These are phyloP conservation scores for Austroboletus niveus DNA, from an alignment of 1,284 basidiomycete species.

Conservation along the genomic window DNA sequence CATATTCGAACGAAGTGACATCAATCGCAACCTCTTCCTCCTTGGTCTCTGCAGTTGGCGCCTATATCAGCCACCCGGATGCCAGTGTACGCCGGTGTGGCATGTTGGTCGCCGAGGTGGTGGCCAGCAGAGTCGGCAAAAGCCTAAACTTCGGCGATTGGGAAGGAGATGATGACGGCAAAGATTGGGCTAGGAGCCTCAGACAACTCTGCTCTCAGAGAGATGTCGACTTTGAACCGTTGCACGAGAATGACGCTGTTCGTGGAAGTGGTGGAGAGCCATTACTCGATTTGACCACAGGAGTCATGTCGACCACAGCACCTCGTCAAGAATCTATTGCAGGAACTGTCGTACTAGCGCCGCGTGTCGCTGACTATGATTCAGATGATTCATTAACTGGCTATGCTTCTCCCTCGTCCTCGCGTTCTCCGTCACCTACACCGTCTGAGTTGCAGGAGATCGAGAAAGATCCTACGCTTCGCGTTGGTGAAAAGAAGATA, in stretches of 20 bases:
- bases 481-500: slow-evolving; percentile 63
- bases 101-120: slow-evolving; percentile 88
- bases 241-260: slow-evolving; percentile 3
- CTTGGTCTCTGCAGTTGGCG: slow-evolving; percentile 74
- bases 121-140: slow-evolving; percentile 60
- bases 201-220: slow-evolving; percentile 49
- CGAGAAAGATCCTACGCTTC: slow-evolving; percentile 80
- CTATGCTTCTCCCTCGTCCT: slow-evolving; percentile 66
- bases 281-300: background rate
- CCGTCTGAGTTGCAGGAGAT: slow-evolving; percentile 78
- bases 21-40: slow-evolving; percentile 51
- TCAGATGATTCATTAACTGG: slow-evolving; percentile 84
- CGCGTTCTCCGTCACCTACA: slow-evolving; percentile 77
- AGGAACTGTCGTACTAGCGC: background rate
- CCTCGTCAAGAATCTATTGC: slow-evolving; percentile 1
- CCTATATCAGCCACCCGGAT: slow-evolving; percentile 80
- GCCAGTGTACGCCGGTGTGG: slow-evolving; percentile 81
- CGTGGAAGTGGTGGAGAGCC: background rate
- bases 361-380: slow-evolving; percentile 48
- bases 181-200: slow-evolving; percentile 61
- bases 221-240: slow-evolving; percentile 48
- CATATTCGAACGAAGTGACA: slow-evolving; percentile 40
- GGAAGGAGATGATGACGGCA: slow-evolving; percentile 76
- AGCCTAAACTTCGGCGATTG: slow-evolving; percentile 80
- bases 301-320: background rate